Percentiles rank a stretch among this genome's conserved stretches.
Evolutionary conservation across 441 rosid species (phyloP).

Genomic region (Hura crepitans): DNA sequence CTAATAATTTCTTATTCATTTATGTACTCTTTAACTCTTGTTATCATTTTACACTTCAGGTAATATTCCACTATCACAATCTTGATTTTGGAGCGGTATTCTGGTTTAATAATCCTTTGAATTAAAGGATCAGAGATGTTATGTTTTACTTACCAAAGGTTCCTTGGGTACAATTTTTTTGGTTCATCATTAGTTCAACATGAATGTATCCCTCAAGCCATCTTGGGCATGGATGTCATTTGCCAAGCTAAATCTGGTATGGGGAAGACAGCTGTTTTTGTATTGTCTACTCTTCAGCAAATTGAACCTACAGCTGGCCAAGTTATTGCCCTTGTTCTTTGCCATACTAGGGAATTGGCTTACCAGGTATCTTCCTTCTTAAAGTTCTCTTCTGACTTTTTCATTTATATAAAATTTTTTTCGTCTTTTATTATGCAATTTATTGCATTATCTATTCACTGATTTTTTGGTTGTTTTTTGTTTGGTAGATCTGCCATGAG

Average conservation of each 20-base stretch:
- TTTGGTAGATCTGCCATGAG: conserved; percentile 84
- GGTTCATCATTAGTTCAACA: conserved; percentile 94
- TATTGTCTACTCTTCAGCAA: conserved; percentile 83
- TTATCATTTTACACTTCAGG: conserved; percentile 43
- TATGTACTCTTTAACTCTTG: neutral
- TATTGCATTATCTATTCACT: conserved; percentile 2
- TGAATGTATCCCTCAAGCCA: conserved; percentile 98
- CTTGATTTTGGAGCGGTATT: conserved; percentile 63
- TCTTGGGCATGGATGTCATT: conserved; percentile 94
- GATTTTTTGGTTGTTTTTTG: neutral
- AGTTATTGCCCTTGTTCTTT: conserved; percentile 87
- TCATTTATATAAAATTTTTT: neutral
- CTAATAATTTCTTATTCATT: neutral
- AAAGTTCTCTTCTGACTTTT: neutral
- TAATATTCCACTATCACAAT: conserved; percentile 55
- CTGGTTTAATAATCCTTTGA: conserved; percentile 59
- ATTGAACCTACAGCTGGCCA: conserved; percentile 89
- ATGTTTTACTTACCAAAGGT: conserved; percentile 72
- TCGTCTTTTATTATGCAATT: neutral
- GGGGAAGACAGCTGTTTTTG: conserved; percentile 99
- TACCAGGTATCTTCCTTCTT: conserved; percentile 56
- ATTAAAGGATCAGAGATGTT: conserved; percentile 58
- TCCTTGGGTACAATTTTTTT: conserved; percentile 75
- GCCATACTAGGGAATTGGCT: conserved; percentile 96
- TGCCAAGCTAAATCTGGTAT: conserved; percentile 99